Evolutionary conservation across 306 rosid species (phyloP).

Genomic region (Trifolium repens): DNA sequence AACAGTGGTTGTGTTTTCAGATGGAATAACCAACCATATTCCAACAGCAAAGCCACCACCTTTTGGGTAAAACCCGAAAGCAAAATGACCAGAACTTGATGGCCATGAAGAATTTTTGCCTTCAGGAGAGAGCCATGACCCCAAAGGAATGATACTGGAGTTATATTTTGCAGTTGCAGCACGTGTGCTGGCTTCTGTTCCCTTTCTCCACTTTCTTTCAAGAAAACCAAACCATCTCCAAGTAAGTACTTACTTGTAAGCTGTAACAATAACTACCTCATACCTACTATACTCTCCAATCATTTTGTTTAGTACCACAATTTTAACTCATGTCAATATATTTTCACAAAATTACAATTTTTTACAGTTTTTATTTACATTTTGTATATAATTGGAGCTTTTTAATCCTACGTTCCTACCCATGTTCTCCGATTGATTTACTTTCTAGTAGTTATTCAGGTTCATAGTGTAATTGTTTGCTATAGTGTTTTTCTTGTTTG

Average conservation of each 20-base stretch:
- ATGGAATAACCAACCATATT: conserved; percentile 36
- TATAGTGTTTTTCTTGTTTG: too few relatives aligned
- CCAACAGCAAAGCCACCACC: conserved; percentile 44
- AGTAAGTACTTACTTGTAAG: too few relatives aligned
- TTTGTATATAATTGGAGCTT: neutral
- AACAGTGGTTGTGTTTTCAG: conserved; percentile 10
- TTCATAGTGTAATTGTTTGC: conserved; percentile 1
- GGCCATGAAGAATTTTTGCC: conserved; percentile 27
- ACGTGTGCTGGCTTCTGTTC: too few relatives aligned
- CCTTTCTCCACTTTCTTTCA: too few relatives aligned
- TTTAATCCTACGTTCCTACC: too few relatives aligned
- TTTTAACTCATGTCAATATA: neutral
- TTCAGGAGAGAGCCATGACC: conserved; percentile 27
- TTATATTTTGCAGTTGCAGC: neutral
- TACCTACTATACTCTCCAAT: neutral
- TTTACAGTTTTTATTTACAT: neutral
- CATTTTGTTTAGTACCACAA: neutral
- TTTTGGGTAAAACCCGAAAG: conserved; percentile 46
- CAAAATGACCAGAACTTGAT: conserved; percentile 47
- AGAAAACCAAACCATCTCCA: too few relatives aligned
- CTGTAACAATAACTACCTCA: neutral
- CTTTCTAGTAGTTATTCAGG: neutral
- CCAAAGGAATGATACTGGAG: neutral
- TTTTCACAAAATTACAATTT: conserved; percentile 14
- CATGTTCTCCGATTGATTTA: too few relatives aligned